Conservation (phyloP, 1,139 yeast genomes). For the Nakaseomyces bracarensis region DNA sequence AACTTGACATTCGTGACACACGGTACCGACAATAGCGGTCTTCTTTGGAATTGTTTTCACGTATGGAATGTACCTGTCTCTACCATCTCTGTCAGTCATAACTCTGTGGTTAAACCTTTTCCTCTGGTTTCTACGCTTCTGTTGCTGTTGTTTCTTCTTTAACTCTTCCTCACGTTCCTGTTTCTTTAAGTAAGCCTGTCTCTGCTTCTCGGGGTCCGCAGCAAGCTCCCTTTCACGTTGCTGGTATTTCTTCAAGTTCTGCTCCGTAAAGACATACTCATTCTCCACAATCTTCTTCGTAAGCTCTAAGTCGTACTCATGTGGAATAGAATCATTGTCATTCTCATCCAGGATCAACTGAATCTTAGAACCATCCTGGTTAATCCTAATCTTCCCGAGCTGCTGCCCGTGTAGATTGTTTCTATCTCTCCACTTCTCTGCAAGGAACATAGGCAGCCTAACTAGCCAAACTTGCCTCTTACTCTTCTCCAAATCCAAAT, state of each 20-base stretch:
- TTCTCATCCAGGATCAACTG: constrained; percentile 49
- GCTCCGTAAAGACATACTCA: constrained; percentile 85
- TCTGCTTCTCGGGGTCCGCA: constrained; percentile 35
- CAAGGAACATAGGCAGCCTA: constrained; percentile 76
- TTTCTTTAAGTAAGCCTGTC: constrained; percentile 35
- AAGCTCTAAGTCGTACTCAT: constrained; percentile 71
- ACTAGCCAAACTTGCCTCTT: constrained; percentile 83
- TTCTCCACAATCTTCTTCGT: constrained; percentile 74
- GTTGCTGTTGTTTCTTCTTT: constrained; percentile 32
- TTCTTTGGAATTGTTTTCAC: constrained; percentile 80
- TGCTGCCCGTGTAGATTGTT: constrained; percentile 60
- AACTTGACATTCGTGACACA: constrained; percentile 86
- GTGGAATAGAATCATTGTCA: constrained; percentile 53
- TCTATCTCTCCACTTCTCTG: constrained; percentile 70
- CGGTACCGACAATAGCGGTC: constrained; percentile 77
- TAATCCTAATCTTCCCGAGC: constrained; percentile 72
- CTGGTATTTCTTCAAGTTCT: constrained; percentile 63
- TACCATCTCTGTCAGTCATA: constrained; percentile 37
- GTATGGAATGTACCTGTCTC: constrained; percentile 52
- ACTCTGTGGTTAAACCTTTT: constrained; percentile 32
- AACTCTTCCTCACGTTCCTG: constrained; percentile 36
- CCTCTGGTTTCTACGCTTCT: constrained; percentile 29
- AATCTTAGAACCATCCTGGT: constrained; percentile 45
- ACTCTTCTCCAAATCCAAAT: constrained; percentile 48
- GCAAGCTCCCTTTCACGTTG: constrained; percentile 41